Evolutionary conservation across 768 basidiomycete species (phyloP).

Genomic region (Brasilioporus rufonigricans): DNA sequence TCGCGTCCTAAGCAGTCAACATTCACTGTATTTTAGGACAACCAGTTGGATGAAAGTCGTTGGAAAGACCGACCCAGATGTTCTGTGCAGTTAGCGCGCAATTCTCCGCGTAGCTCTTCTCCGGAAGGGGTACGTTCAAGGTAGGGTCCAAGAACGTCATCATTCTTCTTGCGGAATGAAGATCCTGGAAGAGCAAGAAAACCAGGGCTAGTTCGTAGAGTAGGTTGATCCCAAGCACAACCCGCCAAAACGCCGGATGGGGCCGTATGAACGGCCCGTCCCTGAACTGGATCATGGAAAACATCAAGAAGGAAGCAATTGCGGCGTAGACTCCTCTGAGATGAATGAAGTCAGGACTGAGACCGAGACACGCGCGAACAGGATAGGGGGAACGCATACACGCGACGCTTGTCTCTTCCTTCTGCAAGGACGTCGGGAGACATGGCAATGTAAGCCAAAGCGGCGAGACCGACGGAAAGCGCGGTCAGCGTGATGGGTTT

Average conservation of each 20-base stretch:
- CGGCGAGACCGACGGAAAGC: slow-evolving; percentile 60
- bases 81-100: slow-evolving; percentile 61
- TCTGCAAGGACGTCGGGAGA: slow-evolving; percentile 83
- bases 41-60: background rate
- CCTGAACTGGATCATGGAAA: slow-evolving; percentile 86
- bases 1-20: slow-evolving; percentile 51
- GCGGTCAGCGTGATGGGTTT: slow-evolving; percentile 79
- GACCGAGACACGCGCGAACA: background rate
- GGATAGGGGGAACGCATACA: slow-evolving; percentile 47
- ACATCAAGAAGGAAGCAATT: slow-evolving; percentile 69
- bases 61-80: slow-evolving; percentile 56
- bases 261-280: slow-evolving; percentile 89
- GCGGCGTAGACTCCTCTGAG: slow-evolving; percentile 75
- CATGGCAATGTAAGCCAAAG: slow-evolving; percentile 79
- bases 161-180: slow-evolving; percentile 71
- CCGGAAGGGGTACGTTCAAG: slow-evolving; percentile 70
- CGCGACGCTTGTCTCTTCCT: slow-evolving; percentile 74
- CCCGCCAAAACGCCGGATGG: slow-evolving; percentile 84
- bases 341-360: slow-evolving; percentile 15
- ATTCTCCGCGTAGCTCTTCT: slow-evolving; percentile 85
- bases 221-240: slow-evolving; percentile 75
- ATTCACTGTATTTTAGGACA: slow-evolving; percentile 2
- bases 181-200: slow-evolving; percentile 83
- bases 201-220: slow-evolving; percentile 82
- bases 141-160: slow-evolving; percentile 75